Percentiles rank a stretch among this genome's conserved stretches.
Evolutionary conservation across 768 basidiomycete species (phyloP).

Genomic region (Ephemerocybe angulata): DNA sequence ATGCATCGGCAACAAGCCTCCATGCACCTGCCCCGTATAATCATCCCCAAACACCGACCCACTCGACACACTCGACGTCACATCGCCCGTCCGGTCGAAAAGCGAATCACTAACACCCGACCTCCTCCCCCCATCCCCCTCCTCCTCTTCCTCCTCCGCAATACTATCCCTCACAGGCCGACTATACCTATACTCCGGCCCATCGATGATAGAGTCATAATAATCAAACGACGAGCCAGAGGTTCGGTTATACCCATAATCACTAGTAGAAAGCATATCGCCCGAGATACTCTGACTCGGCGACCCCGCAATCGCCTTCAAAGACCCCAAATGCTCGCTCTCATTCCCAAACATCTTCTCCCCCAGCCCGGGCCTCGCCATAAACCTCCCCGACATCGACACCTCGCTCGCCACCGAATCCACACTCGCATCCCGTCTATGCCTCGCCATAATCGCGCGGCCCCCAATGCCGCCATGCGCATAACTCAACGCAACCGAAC

Average conservation of each 20-base stretch:
- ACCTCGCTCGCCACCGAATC: conserved; percentile 69
- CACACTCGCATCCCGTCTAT: conserved; percentile 51
- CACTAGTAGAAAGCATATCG: conserved; percentile 12
- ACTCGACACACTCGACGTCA: conserved; percentile 43
- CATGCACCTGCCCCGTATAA: conserved; percentile 28
- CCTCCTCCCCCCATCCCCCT: conserved; percentile 29
- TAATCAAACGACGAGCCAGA: conserved; percentile 39
- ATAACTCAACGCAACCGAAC: conserved; percentile 56
- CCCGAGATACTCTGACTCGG: conserved; percentile 44
- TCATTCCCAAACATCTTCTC: conserved; percentile 85
- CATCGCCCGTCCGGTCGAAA: conserved; percentile 59
- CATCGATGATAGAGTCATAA: conserved; percentile 68
- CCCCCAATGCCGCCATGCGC: conserved; percentile 53
- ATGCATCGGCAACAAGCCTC: conserved; percentile 38
- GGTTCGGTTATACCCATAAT: conserved; percentile 24
- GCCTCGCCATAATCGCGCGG: conserved; percentile 57
- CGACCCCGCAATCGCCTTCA: conserved; percentile 64
- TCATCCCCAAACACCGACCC: conserved; percentile 64
- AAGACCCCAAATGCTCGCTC: conserved; percentile 50
- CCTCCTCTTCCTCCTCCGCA: conserved; percentile 2
- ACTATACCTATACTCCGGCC: conserved; percentile 9
- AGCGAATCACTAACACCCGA: conserved; percentile 48
- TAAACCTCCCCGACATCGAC: conserved; percentile 43
- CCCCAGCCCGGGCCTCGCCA: conserved; percentile 70
- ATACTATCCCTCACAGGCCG: conserved; percentile 2